Conservation (phyloP, 2,329 filamentous ascomycete species). For the Stylonectria norvegica region DNA sequence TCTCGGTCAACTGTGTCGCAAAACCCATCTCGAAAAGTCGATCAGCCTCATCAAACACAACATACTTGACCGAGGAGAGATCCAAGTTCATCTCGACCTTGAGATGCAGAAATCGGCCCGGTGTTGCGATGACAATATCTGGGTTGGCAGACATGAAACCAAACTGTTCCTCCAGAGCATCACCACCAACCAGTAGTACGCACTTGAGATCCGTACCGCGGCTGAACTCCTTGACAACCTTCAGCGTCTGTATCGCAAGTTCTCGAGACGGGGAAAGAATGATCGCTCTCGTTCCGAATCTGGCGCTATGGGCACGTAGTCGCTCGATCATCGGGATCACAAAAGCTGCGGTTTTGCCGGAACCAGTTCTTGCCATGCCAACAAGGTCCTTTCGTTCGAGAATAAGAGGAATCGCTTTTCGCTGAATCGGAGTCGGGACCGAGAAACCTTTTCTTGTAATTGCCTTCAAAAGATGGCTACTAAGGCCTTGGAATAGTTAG, state of each 20-base stretch:
- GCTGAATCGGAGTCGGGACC: constrained; percentile 94
- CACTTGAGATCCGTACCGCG: constrained; percentile 86
- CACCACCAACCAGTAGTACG: constrained; percentile 89
- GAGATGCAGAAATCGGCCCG: constrained; percentile 91
- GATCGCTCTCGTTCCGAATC: constrained; percentile 80
- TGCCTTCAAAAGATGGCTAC: constrained; percentile 78
- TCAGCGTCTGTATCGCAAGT: constrained; percentile 88
- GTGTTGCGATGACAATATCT: constrained; percentile 95
- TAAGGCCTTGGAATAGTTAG: constrained; percentile 57
- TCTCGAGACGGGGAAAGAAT: constrained; percentile 92
- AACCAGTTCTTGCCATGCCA: constrained; percentile 97
- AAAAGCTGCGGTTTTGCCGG: constrained; percentile 96
- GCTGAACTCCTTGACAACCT: constrained; percentile 93
- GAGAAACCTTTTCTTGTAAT: constrained; percentile 93
- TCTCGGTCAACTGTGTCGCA: constrained; percentile 86
- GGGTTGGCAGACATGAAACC: constrained; percentile 89
- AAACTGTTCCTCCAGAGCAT: constrained; percentile 94
- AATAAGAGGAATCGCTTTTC: constrained; percentile 91
- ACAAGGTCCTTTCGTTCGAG: constrained; percentile 93
- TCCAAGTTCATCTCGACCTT: constrained; percentile 96
- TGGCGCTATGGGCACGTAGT: constrained; percentile 80
- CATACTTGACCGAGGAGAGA: constrained; percentile 85
- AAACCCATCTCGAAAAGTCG: constrained; percentile 99
- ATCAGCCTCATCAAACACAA: constrained; percentile 97
- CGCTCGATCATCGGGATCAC: constrained; percentile 98